A percentile compares a stretch with the other conserved stretches of the same genome.
Evolutionary conservation across 2,329 filamentous ascomycete species (phyloP).

Genomic region (Fusarium hostae): DNA sequence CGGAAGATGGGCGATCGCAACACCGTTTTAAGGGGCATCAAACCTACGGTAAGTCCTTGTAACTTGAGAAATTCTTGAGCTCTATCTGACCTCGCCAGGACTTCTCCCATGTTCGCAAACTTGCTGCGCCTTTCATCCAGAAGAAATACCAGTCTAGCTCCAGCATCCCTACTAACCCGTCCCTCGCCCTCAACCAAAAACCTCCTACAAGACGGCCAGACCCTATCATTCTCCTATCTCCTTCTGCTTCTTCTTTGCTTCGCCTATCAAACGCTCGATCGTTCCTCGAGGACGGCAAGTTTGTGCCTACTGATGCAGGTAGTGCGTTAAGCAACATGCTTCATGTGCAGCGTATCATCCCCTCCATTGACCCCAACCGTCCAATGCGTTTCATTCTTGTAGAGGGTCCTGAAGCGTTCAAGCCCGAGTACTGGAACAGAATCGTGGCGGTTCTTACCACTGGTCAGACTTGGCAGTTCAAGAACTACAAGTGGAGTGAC

Average conservation of each 20-base stretch:
- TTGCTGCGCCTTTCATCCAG: constrained; percentile 79
- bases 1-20: constrained; percentile 93
- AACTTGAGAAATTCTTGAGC: not conserved
- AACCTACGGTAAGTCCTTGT: constrained; percentile 76
- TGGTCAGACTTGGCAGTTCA: constrained; percentile 98
- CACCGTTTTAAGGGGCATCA: constrained; percentile 84
- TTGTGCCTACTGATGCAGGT: constrained; percentile 78
- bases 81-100: constrained; percentile 66
- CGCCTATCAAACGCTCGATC: constrained; percentile 96
- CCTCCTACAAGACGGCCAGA: constrained; percentile 66
- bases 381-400: constrained; percentile 95
- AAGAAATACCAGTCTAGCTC: constrained; percentile 61
- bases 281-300: constrained; percentile 88
- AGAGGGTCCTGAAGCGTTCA: constrained; percentile 92
- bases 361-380: constrained; percentile 73
- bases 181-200: constrained; percentile 67
- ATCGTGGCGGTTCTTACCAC: constrained; percentile 98
- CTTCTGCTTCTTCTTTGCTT: constrained; percentile 92
- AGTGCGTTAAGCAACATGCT: constrained; percentile 80
- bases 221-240: constrained; percentile 96
- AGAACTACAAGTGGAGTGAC: constrained; percentile 95
- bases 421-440: constrained; percentile 96
- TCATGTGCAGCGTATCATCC: constrained; percentile 82
- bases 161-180: constrained; percentile 54
- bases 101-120: constrained; percentile 92